Conservation (phyloP, 2,329 filamentous ascomycete genomes). For the Aspergillus clavatus region DNA sequence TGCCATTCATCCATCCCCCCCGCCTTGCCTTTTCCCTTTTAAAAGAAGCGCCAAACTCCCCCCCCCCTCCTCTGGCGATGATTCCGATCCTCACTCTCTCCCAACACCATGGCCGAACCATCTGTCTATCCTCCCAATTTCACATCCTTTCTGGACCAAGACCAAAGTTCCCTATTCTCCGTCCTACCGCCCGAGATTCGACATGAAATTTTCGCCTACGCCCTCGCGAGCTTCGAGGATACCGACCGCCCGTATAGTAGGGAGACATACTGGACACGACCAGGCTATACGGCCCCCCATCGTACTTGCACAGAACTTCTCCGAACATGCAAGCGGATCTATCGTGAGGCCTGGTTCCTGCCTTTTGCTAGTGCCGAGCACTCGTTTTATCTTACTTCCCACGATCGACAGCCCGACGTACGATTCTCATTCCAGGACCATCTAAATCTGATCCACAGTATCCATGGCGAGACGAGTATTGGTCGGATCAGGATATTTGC, state of each 20-base stretch:
- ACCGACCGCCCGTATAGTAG: conserved; percentile 19
- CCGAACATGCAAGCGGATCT: conserved; percentile 41
- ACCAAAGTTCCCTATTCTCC: conserved; percentile 29
- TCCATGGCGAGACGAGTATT: conserved; percentile 26
- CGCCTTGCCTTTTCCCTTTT: too few relatives aligned
- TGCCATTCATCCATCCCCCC: too few relatives aligned
- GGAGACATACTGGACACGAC: conserved; percentile 39
- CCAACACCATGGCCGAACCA: neutral
- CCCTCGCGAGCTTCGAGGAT: conserved; percentile 39
- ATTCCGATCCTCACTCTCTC: too few relatives aligned
- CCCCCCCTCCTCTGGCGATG: too few relatives aligned
- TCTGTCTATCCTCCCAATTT: neutral
- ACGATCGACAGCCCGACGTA: conserved; percentile 29
- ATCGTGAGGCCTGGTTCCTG: conserved; percentile 42
- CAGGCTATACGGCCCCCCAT: conserved; percentile 38
- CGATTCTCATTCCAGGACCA: conserved; percentile 12
- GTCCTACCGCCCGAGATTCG: conserved; percentile 48
- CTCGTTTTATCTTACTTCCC: conserved; percentile 34
- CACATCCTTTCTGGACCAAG: conserved; percentile 6
- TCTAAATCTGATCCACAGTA: conserved; percentile 16
- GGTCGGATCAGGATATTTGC: conserved; percentile 40
- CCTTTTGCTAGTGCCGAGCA: conserved; percentile 41
- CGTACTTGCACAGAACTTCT: conserved; percentile 38
- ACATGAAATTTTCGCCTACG: conserved; percentile 43
- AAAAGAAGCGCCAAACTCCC: too few relatives aligned